phyloP scores from a whole-genome alignment of 352 stramenopile genomes.

The Elongisporangium undulatum region DNA sequence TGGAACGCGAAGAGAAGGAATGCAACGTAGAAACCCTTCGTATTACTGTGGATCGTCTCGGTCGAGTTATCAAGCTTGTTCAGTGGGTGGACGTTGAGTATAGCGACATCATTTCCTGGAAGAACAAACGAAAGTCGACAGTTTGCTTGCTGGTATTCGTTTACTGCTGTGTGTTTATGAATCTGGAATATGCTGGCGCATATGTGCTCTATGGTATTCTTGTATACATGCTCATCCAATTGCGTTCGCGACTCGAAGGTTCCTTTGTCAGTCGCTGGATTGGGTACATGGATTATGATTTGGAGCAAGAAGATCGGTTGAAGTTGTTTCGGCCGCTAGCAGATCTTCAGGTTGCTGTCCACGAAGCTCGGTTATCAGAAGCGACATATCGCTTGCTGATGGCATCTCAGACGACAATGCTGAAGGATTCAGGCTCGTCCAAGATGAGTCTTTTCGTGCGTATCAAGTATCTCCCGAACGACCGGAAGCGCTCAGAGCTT shows the following conservation, averaged over 20 bases:
- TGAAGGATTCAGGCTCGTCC: conserved; percentile 56
- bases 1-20: conserved; percentile 70
- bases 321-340: conserved; percentile 73
- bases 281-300: conserved; percentile 72
- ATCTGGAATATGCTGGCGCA: conserved; percentile 70
- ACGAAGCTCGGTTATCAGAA: conserved; percentile 59
- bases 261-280: conserved; percentile 68
- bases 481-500: conserved; percentile 39
- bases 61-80: conserved; percentile 59
- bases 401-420: conserved; percentile 39
- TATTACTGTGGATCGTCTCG: conserved; percentile 70
- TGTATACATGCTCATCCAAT: conserved; percentile 78
- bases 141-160: conserved; percentile 62
- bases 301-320: conserved; percentile 63
- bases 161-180: conserved; percentile 53
- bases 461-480: conserved; percentile 80
- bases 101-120: conserved; percentile 78
- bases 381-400: conserved; percentile 50
- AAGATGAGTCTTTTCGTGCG: conserved; percentile 69
- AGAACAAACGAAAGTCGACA: conserved; percentile 77
- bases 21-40: conserved; percentile 77
- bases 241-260: conserved; percentile 62
- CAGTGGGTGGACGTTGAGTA: conserved; percentile 78
- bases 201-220: conserved; percentile 59
- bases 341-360: conserved; percentile 62